These are phyloP conservation scores for Trichocladium uniseriatum DNA, from an alignment of 495 filamentous ascomycete species.

Conservation along the genomic window DNA sequence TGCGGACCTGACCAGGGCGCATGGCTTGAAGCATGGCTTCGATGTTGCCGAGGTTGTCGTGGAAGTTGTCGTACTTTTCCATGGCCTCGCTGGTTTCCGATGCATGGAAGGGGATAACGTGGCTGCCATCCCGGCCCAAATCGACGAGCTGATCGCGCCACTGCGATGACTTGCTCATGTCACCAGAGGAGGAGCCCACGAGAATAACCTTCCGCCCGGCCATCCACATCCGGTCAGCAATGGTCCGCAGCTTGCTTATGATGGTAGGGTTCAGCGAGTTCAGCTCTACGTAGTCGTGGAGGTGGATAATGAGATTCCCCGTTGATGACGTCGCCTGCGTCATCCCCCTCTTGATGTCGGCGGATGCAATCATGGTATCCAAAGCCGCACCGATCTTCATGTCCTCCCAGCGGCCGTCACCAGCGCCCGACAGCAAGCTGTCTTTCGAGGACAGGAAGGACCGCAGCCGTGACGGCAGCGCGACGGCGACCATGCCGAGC, in stretches of 20 bases:
- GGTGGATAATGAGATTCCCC: constrained; percentile 52
- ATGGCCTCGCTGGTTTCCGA: background rate
- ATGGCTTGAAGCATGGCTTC: constrained; percentile 28
- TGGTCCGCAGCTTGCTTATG: constrained; percentile 53
- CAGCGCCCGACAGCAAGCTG: background rate
- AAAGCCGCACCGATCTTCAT: constrained; percentile 33
- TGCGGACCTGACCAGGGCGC: constrained; percentile 12
- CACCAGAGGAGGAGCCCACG: constrained; percentile 54
- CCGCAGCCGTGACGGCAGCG: constrained; percentile 19
- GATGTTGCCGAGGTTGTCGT: constrained; percentile 36
- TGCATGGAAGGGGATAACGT: constrained; percentile 25
- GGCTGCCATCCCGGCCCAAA: constrained; percentile 24
- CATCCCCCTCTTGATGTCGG: constrained; percentile 16
- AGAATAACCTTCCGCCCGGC: constrained; percentile 62
- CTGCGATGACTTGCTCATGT: constrained; percentile 22
- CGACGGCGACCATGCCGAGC: constrained; percentile 15
- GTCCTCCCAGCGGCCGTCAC: constrained; percentile 35
- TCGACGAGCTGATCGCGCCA: constrained; percentile 26
- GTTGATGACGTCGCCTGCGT: background rate
- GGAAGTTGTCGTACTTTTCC: constrained; percentile 25
- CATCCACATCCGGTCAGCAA: constrained; percentile 59
- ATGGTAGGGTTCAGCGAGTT: constrained; percentile 52
- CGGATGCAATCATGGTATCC: constrained; percentile 29
- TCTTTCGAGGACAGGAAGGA: constrained; percentile 14
- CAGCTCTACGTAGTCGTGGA: constrained; percentile 74